Evolutionary conservation across 1,284 basidiomycete species (phyloP).

Genomic region (Kwoniella shivajii): DNA sequence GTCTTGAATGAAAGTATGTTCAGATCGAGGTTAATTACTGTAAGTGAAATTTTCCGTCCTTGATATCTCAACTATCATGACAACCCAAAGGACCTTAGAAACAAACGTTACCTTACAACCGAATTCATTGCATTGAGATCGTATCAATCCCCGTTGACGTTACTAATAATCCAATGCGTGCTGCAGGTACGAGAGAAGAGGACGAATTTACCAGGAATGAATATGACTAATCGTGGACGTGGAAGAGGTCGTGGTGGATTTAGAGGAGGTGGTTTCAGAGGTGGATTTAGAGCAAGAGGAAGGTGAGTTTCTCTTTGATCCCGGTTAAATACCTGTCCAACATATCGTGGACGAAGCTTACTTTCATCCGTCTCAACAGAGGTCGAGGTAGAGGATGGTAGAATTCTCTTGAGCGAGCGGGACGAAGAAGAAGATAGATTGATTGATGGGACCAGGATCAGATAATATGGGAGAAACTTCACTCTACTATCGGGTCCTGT

Average conservation of each 20-base stretch:
- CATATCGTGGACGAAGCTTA: background rate
- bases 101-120: background rate
- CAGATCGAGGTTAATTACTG: conserved; percentile 89
- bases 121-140: background rate
- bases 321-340: background rate
- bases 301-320: conserved; percentile 61
- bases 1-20: conserved; percentile 97
- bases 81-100: background rate
- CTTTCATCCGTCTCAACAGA: background rate
- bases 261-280: conserved; percentile 38
- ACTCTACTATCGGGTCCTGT: too few species aligned
- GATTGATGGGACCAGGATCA: too few species aligned
- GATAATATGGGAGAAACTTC: too few species aligned
- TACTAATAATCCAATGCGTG: background rate
- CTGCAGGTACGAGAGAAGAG: conserved; percentile 83
- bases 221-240: conserved; percentile 64
- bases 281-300: conserved; percentile 63
- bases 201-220: conserved; percentile 89
- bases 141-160: background rate
- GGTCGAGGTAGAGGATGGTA: conserved; percentile 23
- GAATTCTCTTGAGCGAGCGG: too few species aligned
- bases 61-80: background rate
- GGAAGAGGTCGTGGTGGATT: conserved; percentile 58
- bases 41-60: conserved; percentile 49
- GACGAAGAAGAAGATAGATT: too few species aligned